Conservation (phyloP, 2,329 filamentous ascomycete species). For the Cyclaneusma minus region DNA sequence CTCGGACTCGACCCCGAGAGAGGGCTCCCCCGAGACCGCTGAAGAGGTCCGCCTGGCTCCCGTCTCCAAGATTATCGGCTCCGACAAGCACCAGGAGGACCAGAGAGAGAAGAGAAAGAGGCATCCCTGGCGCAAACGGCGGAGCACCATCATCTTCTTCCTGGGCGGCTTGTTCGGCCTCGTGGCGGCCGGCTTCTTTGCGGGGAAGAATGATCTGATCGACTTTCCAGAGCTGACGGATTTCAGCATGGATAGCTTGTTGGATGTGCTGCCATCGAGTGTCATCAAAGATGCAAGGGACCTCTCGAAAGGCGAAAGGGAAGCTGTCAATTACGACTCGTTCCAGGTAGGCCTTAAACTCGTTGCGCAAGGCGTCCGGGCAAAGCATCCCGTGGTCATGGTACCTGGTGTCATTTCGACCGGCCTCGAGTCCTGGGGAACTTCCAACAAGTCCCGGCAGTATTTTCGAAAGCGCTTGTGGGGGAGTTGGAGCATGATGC, state of each 20-base stretch:
- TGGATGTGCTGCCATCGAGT: conserved; percentile 77
- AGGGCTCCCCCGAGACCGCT: conserved; percentile 12
- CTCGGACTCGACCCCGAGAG: conserved; percentile 4
- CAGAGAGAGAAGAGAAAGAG: conserved; percentile 12
- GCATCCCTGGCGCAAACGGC: conserved; percentile 47
- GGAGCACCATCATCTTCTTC: conserved; percentile 68
- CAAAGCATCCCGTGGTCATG: conserved; percentile 87
- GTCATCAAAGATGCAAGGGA: conserved; percentile 77
- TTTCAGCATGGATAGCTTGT: conserved; percentile 66
- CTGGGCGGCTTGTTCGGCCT: conserved; percentile 85
- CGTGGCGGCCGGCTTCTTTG: conserved; percentile 78
- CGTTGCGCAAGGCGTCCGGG: conserved; percentile 62
- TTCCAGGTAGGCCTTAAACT: conserved; percentile 83
- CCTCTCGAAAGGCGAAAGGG: conserved; percentile 76
- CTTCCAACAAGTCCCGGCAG: conserved; percentile 64
- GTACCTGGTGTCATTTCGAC: conserved; percentile 96
- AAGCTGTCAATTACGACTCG: conserved; percentile 80
- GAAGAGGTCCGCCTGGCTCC: conserved; percentile 35
- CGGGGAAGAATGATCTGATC: conserved; percentile 76
- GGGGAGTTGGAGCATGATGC: conserved; percentile 99
- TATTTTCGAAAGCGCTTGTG: conserved; percentile 93
- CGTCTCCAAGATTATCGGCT: conserved; percentile 27
- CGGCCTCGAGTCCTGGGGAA: conserved; percentile 92
- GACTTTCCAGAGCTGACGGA: conserved; percentile 56
- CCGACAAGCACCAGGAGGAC: conserved; percentile 2